A percentile compares a stretch with the other conserved stretches of the same genome.
phyloP scores from a whole-genome alignment of 768 basidiomycete species.

The Calocybe cyanea region DNA sequence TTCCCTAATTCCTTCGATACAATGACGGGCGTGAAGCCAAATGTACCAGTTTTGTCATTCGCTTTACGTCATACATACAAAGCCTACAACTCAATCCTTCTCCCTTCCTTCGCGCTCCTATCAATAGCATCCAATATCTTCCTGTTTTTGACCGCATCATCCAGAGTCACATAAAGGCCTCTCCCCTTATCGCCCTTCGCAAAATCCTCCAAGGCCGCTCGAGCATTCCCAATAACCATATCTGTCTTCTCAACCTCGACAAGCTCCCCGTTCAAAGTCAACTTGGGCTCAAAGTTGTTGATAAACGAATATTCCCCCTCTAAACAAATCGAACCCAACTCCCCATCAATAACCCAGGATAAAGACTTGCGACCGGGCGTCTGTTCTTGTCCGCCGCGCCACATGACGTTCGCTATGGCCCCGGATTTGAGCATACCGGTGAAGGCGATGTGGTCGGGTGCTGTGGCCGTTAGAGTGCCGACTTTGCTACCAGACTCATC shows the following conservation, averaged over 20 bases:
- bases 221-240: conserved; percentile 6
- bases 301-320: conserved; percentile 18
- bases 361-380: conserved; percentile 22
- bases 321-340: conserved; percentile 25
- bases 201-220: conserved; percentile 20
- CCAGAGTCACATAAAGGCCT: conserved; percentile 21
- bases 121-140: conserved; percentile 21
- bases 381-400: conserved; percentile 19
- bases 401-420: conserved; percentile 23
- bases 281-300: conserved; percentile 17
- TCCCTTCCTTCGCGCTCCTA: conserved; percentile 19
- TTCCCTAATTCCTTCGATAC: too few species aligned
- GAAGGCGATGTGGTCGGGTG: conserved; percentile 12
- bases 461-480: too few species aligned
- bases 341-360: conserved; percentile 32
- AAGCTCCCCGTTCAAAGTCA: conserved; percentile 28
- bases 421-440: conserved; percentile 27
- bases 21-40: too few species aligned
- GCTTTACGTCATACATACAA: too few species aligned
- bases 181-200: conserved; percentile 17
- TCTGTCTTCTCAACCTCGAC: conserved; percentile 14
- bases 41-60: too few species aligned
- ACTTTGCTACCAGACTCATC: conserved; percentile 5
- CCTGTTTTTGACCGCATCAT: conserved; percentile 23
- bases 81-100: conserved; percentile 16